Conservation (phyloP, 1,284 basidiomycete genomes). For the Puccinia novopanici region DNA sequence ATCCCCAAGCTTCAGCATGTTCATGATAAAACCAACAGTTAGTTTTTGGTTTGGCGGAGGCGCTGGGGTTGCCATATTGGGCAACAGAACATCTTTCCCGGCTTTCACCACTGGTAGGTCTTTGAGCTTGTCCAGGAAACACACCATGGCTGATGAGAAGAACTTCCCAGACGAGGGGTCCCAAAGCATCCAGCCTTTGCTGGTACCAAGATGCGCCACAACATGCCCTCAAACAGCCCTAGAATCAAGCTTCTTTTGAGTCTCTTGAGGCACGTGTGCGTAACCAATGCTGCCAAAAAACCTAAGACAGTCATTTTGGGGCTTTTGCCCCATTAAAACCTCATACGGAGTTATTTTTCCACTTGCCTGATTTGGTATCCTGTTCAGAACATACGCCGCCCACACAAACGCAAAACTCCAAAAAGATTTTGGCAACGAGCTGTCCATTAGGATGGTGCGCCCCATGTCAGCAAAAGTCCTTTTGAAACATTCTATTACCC, state of each 20-base stretch:
- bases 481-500: constrained; percentile 13
- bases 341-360: neutral
- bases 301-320: neutral
- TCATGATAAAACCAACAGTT: neutral
- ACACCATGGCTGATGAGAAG: neutral
- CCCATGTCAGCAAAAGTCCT: neutral
- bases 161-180: neutral
- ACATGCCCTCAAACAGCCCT: neutral
- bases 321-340: neutral
- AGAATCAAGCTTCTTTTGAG: neutral
- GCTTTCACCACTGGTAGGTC: no score
- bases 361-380: neutral
- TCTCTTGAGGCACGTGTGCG: neutral
- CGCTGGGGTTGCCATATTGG: neutral
- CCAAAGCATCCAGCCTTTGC: neutral
- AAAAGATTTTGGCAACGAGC: no score
- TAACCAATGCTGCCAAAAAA: constrained; percentile 3
- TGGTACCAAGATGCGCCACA: neutral
- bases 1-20: neutral
- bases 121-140: neutral
- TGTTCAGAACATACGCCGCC: no score
- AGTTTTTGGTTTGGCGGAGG: neutral
- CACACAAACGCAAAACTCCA: no score
- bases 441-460: neutral
- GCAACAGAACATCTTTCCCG: no score